Evolutionary conservation across 2,329 filamentous ascomycete species (phyloP).

Genomic region (Colletotrichum kahawae): DNA sequence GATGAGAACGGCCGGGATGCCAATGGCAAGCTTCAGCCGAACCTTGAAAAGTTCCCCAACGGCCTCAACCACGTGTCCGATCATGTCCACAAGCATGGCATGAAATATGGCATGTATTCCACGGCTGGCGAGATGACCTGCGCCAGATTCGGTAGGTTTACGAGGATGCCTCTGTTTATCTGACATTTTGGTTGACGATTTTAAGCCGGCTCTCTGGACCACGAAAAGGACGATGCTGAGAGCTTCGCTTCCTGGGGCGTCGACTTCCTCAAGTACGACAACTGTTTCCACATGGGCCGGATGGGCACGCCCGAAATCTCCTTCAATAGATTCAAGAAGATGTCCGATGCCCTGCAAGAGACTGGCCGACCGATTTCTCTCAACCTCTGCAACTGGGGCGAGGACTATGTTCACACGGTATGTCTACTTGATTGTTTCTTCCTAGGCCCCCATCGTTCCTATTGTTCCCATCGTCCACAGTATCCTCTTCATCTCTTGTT

Average conservation of each 20-base stretch:
- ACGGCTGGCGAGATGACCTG: conserved; percentile 53
- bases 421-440: neutral
- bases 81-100: conserved; percentile 36
- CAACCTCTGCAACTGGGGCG: conserved; percentile 40
- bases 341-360: conserved; percentile 37
- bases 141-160: conserved; percentile 40
- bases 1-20: conserved; percentile 28
- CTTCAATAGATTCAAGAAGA: conserved; percentile 33
- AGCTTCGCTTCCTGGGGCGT: conserved; percentile 58
- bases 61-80: conserved; percentile 40
- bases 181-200: neutral
- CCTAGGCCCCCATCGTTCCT: neutral
- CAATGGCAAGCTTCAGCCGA: conserved; percentile 31
- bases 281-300: conserved; percentile 41
- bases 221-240: conserved; percentile 57
- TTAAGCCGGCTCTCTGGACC: conserved; percentile 49
- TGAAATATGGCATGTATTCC: conserved; percentile 44
- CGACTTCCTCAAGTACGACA: conserved; percentile 60
- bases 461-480: neutral
- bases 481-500: neutral
- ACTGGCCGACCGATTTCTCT: conserved; percentile 36
- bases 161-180: neutral
- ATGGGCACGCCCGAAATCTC: conserved; percentile 30
- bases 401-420: conserved; percentile 27
- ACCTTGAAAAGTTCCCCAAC: conserved; percentile 39